These are phyloP conservation scores for Botrytis cinerea DNA, from an alignment of 2,329 filamentous ascomycete genomes.

Conservation along the genomic window DNA sequence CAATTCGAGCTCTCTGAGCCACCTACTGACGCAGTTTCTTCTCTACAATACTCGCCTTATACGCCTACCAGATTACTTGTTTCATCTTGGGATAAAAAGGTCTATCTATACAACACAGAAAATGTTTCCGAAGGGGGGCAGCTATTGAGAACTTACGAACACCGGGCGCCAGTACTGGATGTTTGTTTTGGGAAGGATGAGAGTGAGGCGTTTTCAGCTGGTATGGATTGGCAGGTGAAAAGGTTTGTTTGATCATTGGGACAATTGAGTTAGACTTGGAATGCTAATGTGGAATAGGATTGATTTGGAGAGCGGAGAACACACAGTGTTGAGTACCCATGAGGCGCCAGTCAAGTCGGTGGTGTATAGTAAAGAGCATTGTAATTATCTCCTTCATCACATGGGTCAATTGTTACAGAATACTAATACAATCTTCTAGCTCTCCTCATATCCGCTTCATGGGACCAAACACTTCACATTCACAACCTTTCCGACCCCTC, in stretches of 20 bases:
- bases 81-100: conserved; percentile 89
- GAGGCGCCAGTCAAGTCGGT: conserved; percentile 77
- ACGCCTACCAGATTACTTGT: conserved; percentile 79
- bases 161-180: conserved; percentile 83
- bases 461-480: conserved; percentile 89
- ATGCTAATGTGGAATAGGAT: conserved; percentile 50
- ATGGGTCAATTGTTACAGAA: conserved; percentile 20
- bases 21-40: conserved; percentile 83
- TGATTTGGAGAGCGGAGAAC: conserved; percentile 69
- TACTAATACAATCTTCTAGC: conserved; percentile 44
- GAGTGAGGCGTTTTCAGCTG: conserved; percentile 80
- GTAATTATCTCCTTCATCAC: conserved; percentile 45
- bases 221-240: conserved; percentile 84
- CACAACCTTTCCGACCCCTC: conserved; percentile 63
- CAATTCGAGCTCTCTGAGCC: conserved; percentile 84
- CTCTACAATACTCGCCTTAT: conserved; percentile 79
- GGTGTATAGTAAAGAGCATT: conserved; percentile 75
- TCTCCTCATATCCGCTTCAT: conserved; percentile 85
- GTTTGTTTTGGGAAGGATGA: conserved; percentile 86
- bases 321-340: conserved; percentile 78
- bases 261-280: background rate
- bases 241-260: conserved; percentile 49
- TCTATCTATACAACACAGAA: conserved; percentile 83
- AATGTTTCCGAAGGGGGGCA: conserved; percentile 52
- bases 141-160: conserved; percentile 73